Base-by-base conservation (phyloP, 805 yeast genomes). In the Nakazawaea siamensis region DNA sequence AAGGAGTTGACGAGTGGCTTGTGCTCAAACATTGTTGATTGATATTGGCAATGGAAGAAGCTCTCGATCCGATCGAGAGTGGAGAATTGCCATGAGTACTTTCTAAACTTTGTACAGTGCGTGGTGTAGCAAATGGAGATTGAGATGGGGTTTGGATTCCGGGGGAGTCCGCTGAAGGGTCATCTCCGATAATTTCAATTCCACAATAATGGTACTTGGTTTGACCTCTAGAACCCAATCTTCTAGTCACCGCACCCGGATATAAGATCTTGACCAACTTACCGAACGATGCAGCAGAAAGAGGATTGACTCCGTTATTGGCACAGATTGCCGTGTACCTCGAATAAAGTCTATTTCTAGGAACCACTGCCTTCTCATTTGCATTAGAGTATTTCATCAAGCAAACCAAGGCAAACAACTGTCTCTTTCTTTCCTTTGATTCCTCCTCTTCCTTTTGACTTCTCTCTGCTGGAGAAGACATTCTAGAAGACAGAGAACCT, bases 121-220 rank as follows among this genome's bases (percentile, higher is more conserved):
- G 31, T 13, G 40, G 34, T 9, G 37, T 33, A 20, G 26, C 21
- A 14, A 31, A 31, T 18, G 40, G 40, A 13, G 34, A 37, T 12
- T n/a, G 24, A 10, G 19, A 13, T 20, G 35, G 35, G 11, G 39
- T 34, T 18, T 21, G 30, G 14, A 38, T 36, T 9, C 33, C n/a
- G 2, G 49, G 50, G 2, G 50, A 42, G 9, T 41, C 44, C 16
- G 23, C 21, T 11, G 33, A 38, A 1, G 46, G 43, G 24, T 51
- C 51, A 40, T 66, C 64, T 31, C 61, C 61, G 29, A 56, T 48
- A 18, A 68, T 46, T 44, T 66, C 68, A 34, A 87, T 65, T 3
- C 94, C 94, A 55, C 90, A 81, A 50, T 84, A 86, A 52, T 85
- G 94, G 55, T 87, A 87, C 51, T 80, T 80, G 15, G 90, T 76